Conservation (phyloP, 345 rosid genomes). For the Linum tenue region DNA sequence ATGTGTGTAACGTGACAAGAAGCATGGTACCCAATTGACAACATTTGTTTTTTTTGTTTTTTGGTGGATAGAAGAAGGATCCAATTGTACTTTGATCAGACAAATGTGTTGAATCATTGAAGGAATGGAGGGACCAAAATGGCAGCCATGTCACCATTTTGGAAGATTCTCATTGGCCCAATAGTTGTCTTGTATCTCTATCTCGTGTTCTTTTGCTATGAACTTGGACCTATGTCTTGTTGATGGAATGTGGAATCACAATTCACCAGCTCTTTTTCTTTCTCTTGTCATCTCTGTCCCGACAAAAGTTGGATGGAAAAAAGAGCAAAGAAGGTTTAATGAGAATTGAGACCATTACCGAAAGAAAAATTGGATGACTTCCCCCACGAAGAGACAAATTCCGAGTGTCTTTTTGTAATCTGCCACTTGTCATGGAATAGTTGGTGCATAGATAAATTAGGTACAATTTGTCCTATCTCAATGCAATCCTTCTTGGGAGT, state of each 20-base stretch:
- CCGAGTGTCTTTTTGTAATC: no score
- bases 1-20: neutral
- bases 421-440: no score
- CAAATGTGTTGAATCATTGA: neutral
- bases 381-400: no score
- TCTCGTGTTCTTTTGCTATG: neutral
- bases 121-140: neutral
- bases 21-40: no score
- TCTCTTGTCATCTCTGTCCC: neutral
- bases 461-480: no score
- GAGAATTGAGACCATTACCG: conserved; percentile 3
- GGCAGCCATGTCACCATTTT: neutral
- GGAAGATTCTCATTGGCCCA: neutral
- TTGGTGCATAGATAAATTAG: no score
- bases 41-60: no score
- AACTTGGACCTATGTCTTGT: neutral
- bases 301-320: conserved; percentile 6
- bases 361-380: no score
- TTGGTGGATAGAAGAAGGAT: neutral
- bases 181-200: neutral
- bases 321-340: no score
- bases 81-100: neutral
- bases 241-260: neutral
- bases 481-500: no score
- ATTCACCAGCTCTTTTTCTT: neutral